phyloP scores from a whole-genome alignment of 768 basidiomycete genomes.

The Lactarius quietus region DNA sequence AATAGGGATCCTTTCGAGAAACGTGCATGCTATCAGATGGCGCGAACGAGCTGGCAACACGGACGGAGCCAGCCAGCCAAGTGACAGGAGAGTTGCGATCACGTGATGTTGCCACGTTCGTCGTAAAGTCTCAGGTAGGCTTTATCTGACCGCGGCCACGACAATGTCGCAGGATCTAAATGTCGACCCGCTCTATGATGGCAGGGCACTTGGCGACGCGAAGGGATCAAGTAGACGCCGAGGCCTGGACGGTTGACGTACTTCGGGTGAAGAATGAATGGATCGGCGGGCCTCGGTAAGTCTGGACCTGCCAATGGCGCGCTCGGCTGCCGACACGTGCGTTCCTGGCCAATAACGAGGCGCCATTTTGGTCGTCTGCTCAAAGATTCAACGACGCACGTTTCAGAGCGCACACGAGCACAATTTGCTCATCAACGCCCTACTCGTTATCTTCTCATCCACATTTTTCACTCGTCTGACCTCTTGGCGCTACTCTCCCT shows the following conservation, averaged over 20 bases:
- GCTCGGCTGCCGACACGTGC: constrained; percentile 1
- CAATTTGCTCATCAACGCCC: neutral
- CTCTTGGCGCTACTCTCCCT: neutral
- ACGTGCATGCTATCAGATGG: too few relatives aligned
- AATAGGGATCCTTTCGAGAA: too few relatives aligned
- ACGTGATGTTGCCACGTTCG: too few relatives aligned
- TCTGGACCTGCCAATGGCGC: neutral
- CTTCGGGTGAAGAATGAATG: neutral
- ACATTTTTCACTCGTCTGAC: too few relatives aligned
- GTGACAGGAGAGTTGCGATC: too few relatives aligned
- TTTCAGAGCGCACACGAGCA: constrained; percentile 26
- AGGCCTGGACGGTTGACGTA: neutral
- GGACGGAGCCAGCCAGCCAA: too few relatives aligned
- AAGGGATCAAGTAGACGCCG: neutral
- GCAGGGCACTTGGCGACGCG: neutral
- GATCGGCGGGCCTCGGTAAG: neutral
- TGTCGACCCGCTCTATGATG: too few relatives aligned
- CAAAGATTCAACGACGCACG: constrained; percentile 1
- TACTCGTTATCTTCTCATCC: too few relatives aligned
- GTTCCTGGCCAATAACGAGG: constrained; percentile 14
- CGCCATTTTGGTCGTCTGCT: constrained; percentile 26
- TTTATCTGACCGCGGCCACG: too few relatives aligned
- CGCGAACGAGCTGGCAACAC: too few relatives aligned
- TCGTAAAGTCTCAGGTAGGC: too few relatives aligned
- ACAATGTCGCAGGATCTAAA: too few relatives aligned